Evolutionary conservation across 1,139 yeast genomes (phyloP).

Genomic region (Tardiomyces depauwii): DNA sequence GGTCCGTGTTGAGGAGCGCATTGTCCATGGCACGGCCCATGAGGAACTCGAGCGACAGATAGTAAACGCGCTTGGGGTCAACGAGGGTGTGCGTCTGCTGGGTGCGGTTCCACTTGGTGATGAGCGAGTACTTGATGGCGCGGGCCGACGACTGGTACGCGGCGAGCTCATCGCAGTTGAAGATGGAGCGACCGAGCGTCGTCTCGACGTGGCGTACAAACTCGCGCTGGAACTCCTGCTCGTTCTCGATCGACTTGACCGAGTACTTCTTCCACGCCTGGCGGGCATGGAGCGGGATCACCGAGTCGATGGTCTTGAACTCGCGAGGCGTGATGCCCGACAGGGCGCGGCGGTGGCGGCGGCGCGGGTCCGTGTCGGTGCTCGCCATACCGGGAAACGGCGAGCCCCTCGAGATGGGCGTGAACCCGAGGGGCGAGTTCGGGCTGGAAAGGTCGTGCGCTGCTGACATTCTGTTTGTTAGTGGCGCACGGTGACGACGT

Average conservation of each 20-base stretch:
- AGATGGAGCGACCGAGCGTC: slow-evolving; percentile 76
- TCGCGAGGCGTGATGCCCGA: slow-evolving; percentile 91
- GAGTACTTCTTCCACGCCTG: slow-evolving; percentile 64
- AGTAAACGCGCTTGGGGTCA: slow-evolving; percentile 82
- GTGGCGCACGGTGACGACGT: too few relatives aligned
- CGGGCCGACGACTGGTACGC: slow-evolving; percentile 85
- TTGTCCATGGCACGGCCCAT: slow-evolving; percentile 96
- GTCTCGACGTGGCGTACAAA: slow-evolving; percentile 86
- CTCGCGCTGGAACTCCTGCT: slow-evolving; percentile 53
- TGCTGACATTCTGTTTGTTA: too few relatives aligned
- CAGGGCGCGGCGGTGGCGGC: slow-evolving; percentile 45
- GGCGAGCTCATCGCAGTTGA: slow-evolving; percentile 85
- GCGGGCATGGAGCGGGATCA: slow-evolving; percentile 70
- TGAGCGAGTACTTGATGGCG: slow-evolving; percentile 67
- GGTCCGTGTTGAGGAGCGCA: slow-evolving; percentile 70
- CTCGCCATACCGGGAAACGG: neutral
- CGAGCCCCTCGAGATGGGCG: neutral
- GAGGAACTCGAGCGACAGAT: slow-evolving; percentile 75
- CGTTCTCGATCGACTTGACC: slow-evolving; percentile 37
- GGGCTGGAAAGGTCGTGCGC: neutral
- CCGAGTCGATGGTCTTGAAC: slow-evolving; percentile 69
- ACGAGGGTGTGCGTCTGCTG: slow-evolving; percentile 80
- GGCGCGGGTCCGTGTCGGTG: slow-evolving; percentile 4
- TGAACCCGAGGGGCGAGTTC: neutral
- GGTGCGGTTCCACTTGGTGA: slow-evolving; percentile 86